Evolutionary conservation across 257 asterid species (phyloP).

Genomic region (Fraxinus pennsylvanica): DNA sequence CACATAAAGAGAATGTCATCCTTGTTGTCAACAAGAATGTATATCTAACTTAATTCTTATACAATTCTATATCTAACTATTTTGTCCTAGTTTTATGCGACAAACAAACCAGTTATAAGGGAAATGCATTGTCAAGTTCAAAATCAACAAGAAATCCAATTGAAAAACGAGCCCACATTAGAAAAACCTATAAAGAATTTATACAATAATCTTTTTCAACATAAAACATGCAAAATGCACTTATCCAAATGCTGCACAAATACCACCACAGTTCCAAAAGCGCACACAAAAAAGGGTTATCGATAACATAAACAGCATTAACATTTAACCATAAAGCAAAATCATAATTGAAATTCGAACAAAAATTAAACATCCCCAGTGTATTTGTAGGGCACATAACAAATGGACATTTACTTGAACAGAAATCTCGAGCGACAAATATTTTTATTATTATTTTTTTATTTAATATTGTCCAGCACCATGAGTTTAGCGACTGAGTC

Average conservation of each 20-base stretch:
- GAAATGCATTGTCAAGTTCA: constrained; percentile 29
- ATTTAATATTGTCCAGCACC: not conserved
- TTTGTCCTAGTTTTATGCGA: constrained; percentile 30
- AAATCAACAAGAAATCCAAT: constrained; percentile 30
- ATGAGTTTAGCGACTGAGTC: not conserved
- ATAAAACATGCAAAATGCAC: constrained; percentile 30
- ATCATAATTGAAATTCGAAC: constrained; percentile 42
- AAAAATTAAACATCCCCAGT: constrained; percentile 21
- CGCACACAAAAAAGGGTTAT: not conserved
- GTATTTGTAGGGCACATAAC: not conserved
- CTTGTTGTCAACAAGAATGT: too few species aligned
- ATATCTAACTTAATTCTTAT: too few species aligned
- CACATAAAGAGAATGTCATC: too few species aligned
- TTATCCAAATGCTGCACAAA: constrained; percentile 29
- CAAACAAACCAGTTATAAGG: constrained; percentile 35
- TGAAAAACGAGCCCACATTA: constrained; percentile 24
- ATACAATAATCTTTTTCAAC: constrained; percentile 4
- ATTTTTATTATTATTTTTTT: not conserved
- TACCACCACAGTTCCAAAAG: constrained; percentile 5
- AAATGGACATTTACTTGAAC: not conserved
- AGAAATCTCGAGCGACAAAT: not conserved
- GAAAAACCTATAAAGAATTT: constrained; percentile 32
- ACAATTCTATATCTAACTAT: constrained; percentile 1
- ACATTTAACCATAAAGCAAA: constrained; percentile 19
- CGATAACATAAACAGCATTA: not conserved